phyloP scores from a whole-genome alignment of 768 basidiomycete species.

The Psilocybe subaeruginosa region DNA sequence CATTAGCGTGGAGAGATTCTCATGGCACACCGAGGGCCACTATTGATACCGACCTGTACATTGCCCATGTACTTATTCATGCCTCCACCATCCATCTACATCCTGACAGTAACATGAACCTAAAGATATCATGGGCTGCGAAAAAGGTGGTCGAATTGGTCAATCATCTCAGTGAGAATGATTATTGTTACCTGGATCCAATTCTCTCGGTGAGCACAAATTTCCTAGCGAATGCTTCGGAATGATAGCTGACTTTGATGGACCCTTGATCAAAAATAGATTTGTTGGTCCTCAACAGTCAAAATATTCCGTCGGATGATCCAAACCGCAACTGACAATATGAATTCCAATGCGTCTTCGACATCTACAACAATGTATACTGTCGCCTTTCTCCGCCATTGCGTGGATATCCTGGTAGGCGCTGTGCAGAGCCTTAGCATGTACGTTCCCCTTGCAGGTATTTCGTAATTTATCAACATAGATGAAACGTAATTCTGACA shows the following conservation, averaged over 20 bases:
- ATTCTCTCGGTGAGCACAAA: constrained; percentile 48
- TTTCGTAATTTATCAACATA: not conserved
- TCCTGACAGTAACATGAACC: constrained; percentile 39
- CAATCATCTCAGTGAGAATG: constrained; percentile 47
- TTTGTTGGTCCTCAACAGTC: constrained; percentile 29
- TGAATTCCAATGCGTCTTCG: constrained; percentile 10
- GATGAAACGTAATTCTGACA: not conserved
- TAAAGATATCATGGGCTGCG: constrained; percentile 45
- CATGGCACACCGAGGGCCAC: constrained; percentile 34
- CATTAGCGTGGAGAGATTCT: constrained; percentile 35
- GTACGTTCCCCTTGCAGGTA: constrained; percentile 23
- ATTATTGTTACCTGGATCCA: constrained; percentile 58
- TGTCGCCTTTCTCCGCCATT: constrained; percentile 22
- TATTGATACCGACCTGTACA: constrained; percentile 45
- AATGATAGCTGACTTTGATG: not conserved
- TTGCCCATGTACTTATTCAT: constrained; percentile 52
- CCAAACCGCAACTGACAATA: constrained; percentile 16
- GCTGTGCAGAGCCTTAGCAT: constrained; percentile 20
- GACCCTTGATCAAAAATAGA: constrained; percentile 13
- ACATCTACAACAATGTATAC: constrained; percentile 19
- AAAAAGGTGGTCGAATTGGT: constrained; percentile 47
- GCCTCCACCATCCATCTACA: constrained; percentile 56
- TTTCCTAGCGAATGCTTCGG: not conserved
- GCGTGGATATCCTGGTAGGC: constrained; percentile 18
- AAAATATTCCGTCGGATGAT: constrained; percentile 25